These are phyloP conservation scores for Syzygium aqueum DNA, from an alignment of 345 rosid species.

Conservation along the genomic window DNA sequence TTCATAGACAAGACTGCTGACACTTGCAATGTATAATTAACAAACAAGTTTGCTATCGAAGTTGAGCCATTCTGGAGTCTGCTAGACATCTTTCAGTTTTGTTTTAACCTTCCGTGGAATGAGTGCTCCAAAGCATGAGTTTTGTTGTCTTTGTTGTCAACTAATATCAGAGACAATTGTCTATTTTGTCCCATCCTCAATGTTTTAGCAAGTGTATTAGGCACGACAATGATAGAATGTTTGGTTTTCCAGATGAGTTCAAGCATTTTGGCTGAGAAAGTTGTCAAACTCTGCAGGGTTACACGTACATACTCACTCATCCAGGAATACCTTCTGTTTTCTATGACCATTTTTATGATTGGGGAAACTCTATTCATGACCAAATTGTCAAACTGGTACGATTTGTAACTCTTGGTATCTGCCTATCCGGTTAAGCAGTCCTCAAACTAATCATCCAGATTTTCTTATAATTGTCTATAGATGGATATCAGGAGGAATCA, in stretches of 20 bases:
- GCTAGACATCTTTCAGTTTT: neutral
- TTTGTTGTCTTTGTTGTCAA: neutral
- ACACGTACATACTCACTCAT: slow-evolving; percentile 83
- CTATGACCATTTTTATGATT: slow-evolving; percentile 77
- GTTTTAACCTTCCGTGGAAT: neutral
- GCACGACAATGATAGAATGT: neutral
- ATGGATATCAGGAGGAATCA: slow-evolving; percentile 48
- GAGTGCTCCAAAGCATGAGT: neutral
- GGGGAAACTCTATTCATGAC: slow-evolving; percentile 58
- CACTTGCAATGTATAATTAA: neutral
- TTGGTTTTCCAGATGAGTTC: neutral
- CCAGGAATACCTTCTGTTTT: slow-evolving; percentile 87
- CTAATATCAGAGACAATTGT: neutral
- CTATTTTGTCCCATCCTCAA: neutral
- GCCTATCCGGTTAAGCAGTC: neutral
- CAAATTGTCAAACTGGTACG: slow-evolving; percentile 74
- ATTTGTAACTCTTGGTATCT: neutral
- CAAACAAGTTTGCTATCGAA: neutral
- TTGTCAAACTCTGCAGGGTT: slow-evolving; percentile 42
- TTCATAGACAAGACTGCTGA: neutral
- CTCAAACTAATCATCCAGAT: neutral
- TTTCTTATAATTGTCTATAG: slow-evolving; percentile 17
- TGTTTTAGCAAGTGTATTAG: neutral
- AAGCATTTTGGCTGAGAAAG: neutral
- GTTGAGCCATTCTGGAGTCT: neutral